Evolutionary conservation across 257 asterid species (phyloP).

Genomic region (Avicennia marina): DNA sequence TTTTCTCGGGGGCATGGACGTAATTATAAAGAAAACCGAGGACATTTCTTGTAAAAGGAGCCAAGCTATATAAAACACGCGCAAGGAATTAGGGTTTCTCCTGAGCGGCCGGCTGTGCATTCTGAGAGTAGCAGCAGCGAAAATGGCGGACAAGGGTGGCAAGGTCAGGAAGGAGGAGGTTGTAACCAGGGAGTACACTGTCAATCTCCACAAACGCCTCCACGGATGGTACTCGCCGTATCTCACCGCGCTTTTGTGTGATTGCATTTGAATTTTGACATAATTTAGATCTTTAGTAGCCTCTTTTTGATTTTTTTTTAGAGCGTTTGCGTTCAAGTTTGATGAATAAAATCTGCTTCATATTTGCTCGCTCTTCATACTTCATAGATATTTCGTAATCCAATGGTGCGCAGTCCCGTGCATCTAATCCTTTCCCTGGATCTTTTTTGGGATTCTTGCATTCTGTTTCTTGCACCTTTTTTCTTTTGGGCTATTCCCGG

Average conservation of each 20-base stretch:
- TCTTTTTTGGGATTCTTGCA: not conserved
- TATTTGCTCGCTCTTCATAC: not conserved
- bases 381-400: not conserved
- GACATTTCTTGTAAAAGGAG: conserved; percentile 1
- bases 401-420: not conserved
- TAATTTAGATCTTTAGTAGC: not conserved
- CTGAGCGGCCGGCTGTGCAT: conserved; percentile 4
- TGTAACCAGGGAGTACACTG: conserved; percentile 39
- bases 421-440: not conserved
- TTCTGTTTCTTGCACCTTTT: not conserved
- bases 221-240: conserved; percentile 31
- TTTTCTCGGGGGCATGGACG: not conserved
- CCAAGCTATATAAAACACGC: conserved; percentile 5
- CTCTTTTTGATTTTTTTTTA: not conserved
- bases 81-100: conserved; percentile 24
- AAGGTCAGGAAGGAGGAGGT: conserved; percentile 43
- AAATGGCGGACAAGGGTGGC: conserved; percentile 31
- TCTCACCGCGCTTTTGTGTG: not conserved
- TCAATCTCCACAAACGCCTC: conserved; percentile 37
- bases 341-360: not conserved
- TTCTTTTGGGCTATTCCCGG: not conserved
- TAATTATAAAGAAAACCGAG: not conserved
- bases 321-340: not conserved
- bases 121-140: not conserved
- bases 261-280: not conserved